Conservation (phyloP, 805 yeast species). For the Komagataella pseudopastoris region DNA sequence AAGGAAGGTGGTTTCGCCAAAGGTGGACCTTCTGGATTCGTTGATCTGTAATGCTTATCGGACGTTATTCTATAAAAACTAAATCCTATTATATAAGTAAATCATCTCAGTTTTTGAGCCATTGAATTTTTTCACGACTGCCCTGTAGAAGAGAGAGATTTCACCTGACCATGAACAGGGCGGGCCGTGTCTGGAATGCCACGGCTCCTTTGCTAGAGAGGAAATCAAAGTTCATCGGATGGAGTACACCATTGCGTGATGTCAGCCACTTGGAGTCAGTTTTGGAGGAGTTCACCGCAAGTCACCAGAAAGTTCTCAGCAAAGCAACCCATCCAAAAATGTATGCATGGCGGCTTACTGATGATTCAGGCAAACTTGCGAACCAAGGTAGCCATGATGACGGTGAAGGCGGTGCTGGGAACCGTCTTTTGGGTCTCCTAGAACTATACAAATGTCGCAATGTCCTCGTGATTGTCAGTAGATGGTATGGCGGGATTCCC, state of each 20-base stretch:
- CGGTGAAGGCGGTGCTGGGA: constrained; percentile 70
- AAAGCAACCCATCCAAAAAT: constrained; percentile 65
- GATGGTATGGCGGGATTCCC: constrained; percentile 79
- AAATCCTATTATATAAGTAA: not conserved
- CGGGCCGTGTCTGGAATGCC: not conserved
- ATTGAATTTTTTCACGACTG: constrained; percentile 7
- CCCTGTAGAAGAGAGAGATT: constrained; percentile 9
- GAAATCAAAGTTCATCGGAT: constrained; percentile 16
- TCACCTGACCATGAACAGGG: constrained; percentile 16
- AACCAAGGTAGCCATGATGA: constrained; percentile 52
- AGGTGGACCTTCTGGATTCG: constrained; percentile 18
- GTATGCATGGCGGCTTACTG: constrained; percentile 57
- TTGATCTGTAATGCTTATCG: constrained; percentile 8
- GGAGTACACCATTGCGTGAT: not conserved
- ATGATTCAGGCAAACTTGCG: constrained; percentile 1
- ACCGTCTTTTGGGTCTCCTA: constrained; percentile 38
- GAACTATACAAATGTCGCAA: constrained; percentile 35
- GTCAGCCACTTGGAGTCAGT: not conserved
- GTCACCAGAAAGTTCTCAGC: constrained; percentile 10
- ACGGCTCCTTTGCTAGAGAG: constrained; percentile 10
- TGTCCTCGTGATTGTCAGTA: constrained; percentile 50
- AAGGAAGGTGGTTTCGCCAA: constrained; percentile 75
- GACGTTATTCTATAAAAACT: not conserved
- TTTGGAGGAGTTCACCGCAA: not conserved
- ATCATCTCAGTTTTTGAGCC: not conserved